These are phyloP conservation scores for Picochlorum sp. DNA, from an alignment of 139 green algal species.

Conservation along the genomic window DNA sequence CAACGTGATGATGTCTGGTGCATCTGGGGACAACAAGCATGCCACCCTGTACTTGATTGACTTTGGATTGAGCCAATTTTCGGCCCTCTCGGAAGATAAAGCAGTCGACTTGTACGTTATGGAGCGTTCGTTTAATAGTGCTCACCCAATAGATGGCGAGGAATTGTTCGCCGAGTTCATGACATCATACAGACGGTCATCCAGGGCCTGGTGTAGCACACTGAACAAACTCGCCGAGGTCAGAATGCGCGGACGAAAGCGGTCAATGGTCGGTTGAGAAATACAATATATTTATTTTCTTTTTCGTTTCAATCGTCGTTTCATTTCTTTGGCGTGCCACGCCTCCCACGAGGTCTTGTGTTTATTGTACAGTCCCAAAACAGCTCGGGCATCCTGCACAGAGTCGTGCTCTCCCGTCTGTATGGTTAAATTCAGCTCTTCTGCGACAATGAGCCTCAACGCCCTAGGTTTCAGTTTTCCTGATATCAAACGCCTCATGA, in stretches of 20 bases:
- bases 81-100: conserved; percentile 57
- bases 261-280: conserved; percentile 69
- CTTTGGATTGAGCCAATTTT: conserved; percentile 74
- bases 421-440: conserved; percentile 61
- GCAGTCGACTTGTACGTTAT: conserved; percentile 85
- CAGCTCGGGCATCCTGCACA: conserved; percentile 49
- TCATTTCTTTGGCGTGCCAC: conserved; percentile 1
- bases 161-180: conserved; percentile 58
- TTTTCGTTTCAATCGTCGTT: not conserved
- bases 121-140: conserved; percentile 69
- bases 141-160: conserved; percentile 40
- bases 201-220: conserved; percentile 55
- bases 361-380: conserved; percentile 51
- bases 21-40: not conserved
- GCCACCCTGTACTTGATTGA: conserved; percentile 67
- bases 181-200: conserved; percentile 56
- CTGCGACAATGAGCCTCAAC: conserved; percentile 49
- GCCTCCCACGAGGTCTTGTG: conserved; percentile 32
- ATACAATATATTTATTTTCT: not conserved
- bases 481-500: conserved; percentile 47
- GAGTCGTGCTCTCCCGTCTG: conserved; percentile 55
- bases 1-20: conserved; percentile 66
- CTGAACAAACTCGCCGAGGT: conserved; percentile 78
- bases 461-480: conserved; percentile 23
- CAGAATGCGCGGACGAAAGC: conserved; percentile 65